Conservation (phyloP, 1,284 basidiomycete species). For the Chondrostereum purpureum region DNA sequence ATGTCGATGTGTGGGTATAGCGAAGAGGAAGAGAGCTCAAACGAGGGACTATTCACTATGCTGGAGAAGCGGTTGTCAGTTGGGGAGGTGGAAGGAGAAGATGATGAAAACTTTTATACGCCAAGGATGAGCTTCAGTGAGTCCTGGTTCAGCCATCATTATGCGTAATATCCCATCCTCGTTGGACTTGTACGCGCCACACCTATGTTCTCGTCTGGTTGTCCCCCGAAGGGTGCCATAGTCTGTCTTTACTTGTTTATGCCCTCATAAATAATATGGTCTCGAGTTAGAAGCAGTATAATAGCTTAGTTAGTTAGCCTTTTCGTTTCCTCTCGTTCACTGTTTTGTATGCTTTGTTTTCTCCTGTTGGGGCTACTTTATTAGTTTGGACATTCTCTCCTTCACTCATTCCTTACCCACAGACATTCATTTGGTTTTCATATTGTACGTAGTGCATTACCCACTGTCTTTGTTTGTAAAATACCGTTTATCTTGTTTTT, state of each 20-base stretch:
- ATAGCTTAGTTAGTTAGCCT: too few species aligned
- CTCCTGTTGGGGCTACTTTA: neutral
- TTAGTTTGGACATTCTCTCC: neutral
- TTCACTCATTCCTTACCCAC: neutral
- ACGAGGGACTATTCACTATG: too few species aligned
- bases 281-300: too few species aligned
- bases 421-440: neutral
- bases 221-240: too few species aligned
- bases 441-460: neutral
- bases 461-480: neutral
- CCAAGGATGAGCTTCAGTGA: neutral
- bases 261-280: too few species aligned
- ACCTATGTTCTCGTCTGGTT: too few species aligned
- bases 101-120: neutral
- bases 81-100: neutral
- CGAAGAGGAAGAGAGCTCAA: neutral
- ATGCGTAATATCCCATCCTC: too few species aligned
- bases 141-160: too few species aligned
- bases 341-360: neutral
- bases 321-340: too few species aligned
- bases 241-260: too few species aligned
- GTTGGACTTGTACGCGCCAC: too few species aligned
- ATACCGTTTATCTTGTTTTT: too few species aligned
- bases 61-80: neutral
- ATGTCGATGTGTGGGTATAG: neutral